These are phyloP conservation scores for Aspergillus brasiliensis DNA, from an alignment of 2,329 filamentous ascomycete species.

Conservation along the genomic window DNA sequence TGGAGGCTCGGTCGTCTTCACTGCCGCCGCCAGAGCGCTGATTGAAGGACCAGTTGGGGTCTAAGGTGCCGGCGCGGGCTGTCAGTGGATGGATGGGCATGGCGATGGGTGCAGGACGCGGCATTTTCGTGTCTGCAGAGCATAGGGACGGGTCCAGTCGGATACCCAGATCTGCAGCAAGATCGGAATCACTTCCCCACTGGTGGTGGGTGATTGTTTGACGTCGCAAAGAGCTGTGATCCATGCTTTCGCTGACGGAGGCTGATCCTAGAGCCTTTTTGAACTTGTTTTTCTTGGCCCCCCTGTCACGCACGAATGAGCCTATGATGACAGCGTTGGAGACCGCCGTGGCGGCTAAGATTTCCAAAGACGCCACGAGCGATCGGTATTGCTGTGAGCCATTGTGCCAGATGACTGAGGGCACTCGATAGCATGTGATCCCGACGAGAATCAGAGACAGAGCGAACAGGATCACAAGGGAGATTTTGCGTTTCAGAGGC, in stretches of 20 bases:
- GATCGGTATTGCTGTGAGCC: constrained; percentile 86
- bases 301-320: constrained; percentile 87
- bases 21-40: constrained; percentile 20
- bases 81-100: constrained; percentile 31
- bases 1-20: constrained; percentile 33
- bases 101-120: constrained; percentile 44
- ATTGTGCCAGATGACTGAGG: constrained; percentile 68
- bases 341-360: constrained; percentile 82
- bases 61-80: constrained; percentile 30
- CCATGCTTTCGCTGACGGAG: constrained; percentile 53
- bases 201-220: constrained; percentile 67
- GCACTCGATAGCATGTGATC: constrained; percentile 80
- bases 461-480: constrained; percentile 78
- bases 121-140: constrained; percentile 33
- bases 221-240: constrained; percentile 40
- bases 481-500: constrained; percentile 73
- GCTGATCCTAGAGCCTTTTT: constrained; percentile 49
- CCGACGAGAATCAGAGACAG: constrained; percentile 78
- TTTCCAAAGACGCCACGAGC: constrained; percentile 84
- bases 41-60: constrained; percentile 38
- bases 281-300: constrained; percentile 86
- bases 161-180: constrained; percentile 78
- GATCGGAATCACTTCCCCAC: constrained; percentile 89
- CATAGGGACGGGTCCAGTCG: constrained; percentile 59
- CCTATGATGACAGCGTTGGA: constrained; percentile 89